Percentiles rank a stretch among this genome's conserved stretches.
phyloP scores from a whole-genome alignment of 176 grass and related monocot species.

The Neostapfia colusana region DNA sequence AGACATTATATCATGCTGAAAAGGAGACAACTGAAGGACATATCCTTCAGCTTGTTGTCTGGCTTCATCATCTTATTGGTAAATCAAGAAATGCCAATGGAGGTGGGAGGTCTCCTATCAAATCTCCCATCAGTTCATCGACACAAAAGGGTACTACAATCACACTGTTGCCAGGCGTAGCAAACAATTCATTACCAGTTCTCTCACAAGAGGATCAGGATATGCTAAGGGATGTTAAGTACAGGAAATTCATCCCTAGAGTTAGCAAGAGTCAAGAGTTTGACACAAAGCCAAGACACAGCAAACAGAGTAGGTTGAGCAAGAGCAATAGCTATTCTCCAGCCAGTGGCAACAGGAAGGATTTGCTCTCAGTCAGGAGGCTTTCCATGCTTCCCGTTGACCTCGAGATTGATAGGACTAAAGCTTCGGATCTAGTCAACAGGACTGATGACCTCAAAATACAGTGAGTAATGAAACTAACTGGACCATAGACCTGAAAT shows the following conservation, averaged over 20 bases:
- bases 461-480: constrained; percentile 39
- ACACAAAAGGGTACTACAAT: constrained; percentile 48
- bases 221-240: constrained; percentile 83
- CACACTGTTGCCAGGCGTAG: constrained; percentile 30
- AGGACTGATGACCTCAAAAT: constrained; percentile 67
- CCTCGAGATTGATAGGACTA: constrained; percentile 74
- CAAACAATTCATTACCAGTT: constrained; percentile 47
- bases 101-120: constrained; percentile 75
- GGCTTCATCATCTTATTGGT: constrained; percentile 89
- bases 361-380: constrained; percentile 49
- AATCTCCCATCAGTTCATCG: constrained; percentile 74
- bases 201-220: constrained; percentile 85
- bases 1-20: constrained; percentile 90
- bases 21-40: constrained; percentile 77
- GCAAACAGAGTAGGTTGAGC: constrained; percentile 71
- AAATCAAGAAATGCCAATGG: constrained; percentile 62
- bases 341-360: constrained; percentile 51
- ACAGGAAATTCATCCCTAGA: constrained; percentile 71
- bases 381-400: constrained; percentile 67
- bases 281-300: constrained; percentile 55
- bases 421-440: constrained; percentile 91
- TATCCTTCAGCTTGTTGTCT: constrained; percentile 82
- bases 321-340: constrained; percentile 94
- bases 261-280: constrained; percentile 99
- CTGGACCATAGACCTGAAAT: constrained; percentile 21